Evolutionary conservation across 1,139 yeast species (phyloP), one percentile per base, ranked within the genome.

Genomic region (Yamadazyma songkhlaensis): DNA sequence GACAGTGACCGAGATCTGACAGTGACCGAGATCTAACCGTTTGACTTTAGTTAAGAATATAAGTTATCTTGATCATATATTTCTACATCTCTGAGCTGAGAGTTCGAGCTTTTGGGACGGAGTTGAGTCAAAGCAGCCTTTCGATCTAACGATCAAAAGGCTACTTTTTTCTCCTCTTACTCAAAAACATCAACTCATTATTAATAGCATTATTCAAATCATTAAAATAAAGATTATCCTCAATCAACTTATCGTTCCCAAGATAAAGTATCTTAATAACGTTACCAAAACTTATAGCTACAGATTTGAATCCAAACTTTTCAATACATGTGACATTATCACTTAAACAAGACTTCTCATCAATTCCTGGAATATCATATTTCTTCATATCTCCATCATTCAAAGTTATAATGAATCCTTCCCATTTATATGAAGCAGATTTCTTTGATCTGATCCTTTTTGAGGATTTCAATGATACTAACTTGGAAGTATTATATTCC

Each of bases 281-380:
- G 47, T 82, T 82, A 24, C 92, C 94, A 54, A 84, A 81, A 29
- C 81, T 79, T 24, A 84, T 81, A 21, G 85, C 81, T 15, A 85
- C 79, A 0, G 94, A 75, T 52, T 87, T 86, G 53, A 79, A 85
- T 1, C 95, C 95, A 55, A 81, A 85, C 52, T 79, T 80, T 30
- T 71, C 72, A 32, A 67, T 56, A 37, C 64, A 58, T 70, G 62
- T 42, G 62, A 72, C 53, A 66, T 75, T 42, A 70, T 77, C 46
- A 67, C 60, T 43, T 69, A 62, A 39, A 29, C 53, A 45, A 31
- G 68, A 68, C 6, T 21, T 24, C 26, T 32, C 21, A 9, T 38
- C 21, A 7, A 45, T 22, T 7, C 38, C 37, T 1, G 92, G 92
- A 35, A 84, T 75, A 35, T 75, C 77, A 52, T 82, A 84, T 38